phyloP scores from a whole-genome alignment of 2,329 filamentous ascomycete species.

The Metarhizium album region DNA sequence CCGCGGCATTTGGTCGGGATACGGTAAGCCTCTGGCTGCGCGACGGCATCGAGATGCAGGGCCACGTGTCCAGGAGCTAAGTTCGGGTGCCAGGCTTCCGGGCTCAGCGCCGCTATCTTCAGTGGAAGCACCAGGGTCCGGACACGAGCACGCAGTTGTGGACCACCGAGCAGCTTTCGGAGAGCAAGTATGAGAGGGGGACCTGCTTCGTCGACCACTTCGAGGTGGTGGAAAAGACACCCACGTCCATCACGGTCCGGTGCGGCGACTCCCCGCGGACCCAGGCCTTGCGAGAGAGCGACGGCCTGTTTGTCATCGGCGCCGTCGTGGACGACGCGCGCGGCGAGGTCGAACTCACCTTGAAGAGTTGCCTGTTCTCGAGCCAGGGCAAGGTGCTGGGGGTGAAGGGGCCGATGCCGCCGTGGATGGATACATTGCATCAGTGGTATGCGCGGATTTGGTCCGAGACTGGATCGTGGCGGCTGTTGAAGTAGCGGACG shows the following conservation, averaged over 20 bases:
- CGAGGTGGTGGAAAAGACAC: conserved; percentile 55
- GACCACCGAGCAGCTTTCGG: conserved; percentile 41
- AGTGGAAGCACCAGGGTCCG: conserved; percentile 46
- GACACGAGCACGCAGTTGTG: conserved; percentile 52
- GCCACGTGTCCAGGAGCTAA: background rate
- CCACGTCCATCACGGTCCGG: conserved; percentile 49
- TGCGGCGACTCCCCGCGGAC: conserved; percentile 56
- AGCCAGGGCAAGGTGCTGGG: conserved; percentile 26
- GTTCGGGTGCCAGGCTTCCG: conserved; percentile 34
- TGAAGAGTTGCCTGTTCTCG: conserved; percentile 55
- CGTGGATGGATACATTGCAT: conserved; percentile 19
- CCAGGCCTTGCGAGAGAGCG: conserved; percentile 42
- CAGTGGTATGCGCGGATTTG: conserved; percentile 31
- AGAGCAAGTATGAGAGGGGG: conserved; percentile 49
- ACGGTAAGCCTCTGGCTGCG: conserved; percentile 37
- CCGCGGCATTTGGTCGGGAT: conserved; percentile 55
- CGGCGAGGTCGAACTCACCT: conserved; percentile 49
- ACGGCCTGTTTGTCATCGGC: conserved; percentile 57
- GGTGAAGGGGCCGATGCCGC: conserved; percentile 19
- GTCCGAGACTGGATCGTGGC: conserved; percentile 21
- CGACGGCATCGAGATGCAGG: too few relatives aligned
- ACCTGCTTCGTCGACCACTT: conserved; percentile 61
- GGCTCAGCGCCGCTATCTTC: conserved; percentile 46
- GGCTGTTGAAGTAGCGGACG: conserved; percentile 20
- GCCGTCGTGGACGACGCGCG: conserved; percentile 48